Evolutionary conservation across 2,329 filamentous ascomycete species (phyloP).

Genomic region (Hypoxylon sp.): DNA sequence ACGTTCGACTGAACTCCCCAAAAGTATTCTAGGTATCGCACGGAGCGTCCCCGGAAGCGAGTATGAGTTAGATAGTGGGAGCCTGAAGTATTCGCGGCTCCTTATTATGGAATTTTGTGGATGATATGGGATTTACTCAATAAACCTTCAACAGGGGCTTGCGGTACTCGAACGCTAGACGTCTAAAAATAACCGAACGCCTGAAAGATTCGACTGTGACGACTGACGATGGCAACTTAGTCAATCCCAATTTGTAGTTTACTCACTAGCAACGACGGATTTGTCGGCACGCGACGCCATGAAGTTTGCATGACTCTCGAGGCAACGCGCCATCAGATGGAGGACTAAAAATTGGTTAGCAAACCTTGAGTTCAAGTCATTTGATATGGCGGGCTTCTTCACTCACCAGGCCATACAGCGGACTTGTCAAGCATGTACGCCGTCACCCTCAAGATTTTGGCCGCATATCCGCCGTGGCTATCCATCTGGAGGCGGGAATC

Average conservation of each 20-base stretch:
- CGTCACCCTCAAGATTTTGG: slow-evolving; percentile 86
- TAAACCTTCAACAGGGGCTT: background rate
- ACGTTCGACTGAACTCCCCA: background rate
- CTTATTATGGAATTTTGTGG: background rate
- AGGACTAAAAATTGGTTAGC: slow-evolving; percentile 58
- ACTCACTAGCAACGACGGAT: slow-evolving; percentile 62
- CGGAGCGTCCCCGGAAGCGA: background rate
- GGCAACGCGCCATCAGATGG: slow-evolving; percentile 68
- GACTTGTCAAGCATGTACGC: slow-evolving; percentile 90
- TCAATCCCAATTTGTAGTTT: slow-evolving; percentile 21
- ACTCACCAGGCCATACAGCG: slow-evolving; percentile 91
- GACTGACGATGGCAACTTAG: background rate
- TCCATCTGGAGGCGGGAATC: slow-evolving; percentile 70
- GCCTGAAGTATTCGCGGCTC: background rate
- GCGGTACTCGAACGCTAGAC: background rate
- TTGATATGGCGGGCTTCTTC: background rate
- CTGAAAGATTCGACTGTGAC: background rate
- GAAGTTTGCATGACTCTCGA: slow-evolving; percentile 68
- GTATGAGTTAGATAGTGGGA: background rate
- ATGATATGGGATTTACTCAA: background rate
- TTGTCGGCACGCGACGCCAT: slow-evolving; percentile 68
- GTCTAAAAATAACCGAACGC: background rate
- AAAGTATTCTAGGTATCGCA: background rate
- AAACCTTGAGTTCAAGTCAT: slow-evolving; percentile 1
- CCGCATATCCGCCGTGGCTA: slow-evolving; percentile 81